Evolutionary conservation across 164 flowering plant species (phyloP).

Genomic region (Umbilicus rupestris): DNA sequence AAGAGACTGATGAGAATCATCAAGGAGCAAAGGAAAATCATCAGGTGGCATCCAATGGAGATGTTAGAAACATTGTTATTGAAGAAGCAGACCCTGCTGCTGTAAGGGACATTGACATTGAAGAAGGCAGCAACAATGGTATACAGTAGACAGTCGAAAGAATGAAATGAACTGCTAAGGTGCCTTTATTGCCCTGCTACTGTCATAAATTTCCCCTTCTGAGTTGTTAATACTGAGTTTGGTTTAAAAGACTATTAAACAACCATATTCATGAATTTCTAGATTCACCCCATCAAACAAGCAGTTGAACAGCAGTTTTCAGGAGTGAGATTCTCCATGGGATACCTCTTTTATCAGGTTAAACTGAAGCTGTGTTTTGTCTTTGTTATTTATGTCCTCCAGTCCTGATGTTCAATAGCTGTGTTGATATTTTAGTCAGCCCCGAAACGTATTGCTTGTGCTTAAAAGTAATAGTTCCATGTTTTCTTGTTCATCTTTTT

Average conservation of each 20-base stretch:
- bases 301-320: background rate
- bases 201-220: no score
- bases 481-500: no score
- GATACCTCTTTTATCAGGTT: no score
- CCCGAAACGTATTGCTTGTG: no score
- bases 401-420: no score
- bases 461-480: no score
- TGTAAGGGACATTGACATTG: background rate
- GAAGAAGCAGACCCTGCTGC: background rate
- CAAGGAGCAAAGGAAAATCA: slow-evolving; percentile 7
- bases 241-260: background rate
- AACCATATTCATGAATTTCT: background rate
- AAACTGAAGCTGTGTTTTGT: no score
- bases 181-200: background rate
- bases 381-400: no score
- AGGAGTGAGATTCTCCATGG: no score
- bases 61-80: background rate
- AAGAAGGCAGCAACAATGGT: slow-evolving; percentile 1
- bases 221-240: background rate
- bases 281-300: background rate
- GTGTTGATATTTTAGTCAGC: no score
- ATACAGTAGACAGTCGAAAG: background rate
- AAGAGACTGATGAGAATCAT: slow-evolving; percentile 27
- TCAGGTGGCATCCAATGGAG: background rate
- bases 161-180: background rate